These are phyloP conservation scores for Herpotrichia juniperi DNA, from an alignment of 2,329 filamentous ascomycete species.

Conservation along the genomic window DNA sequence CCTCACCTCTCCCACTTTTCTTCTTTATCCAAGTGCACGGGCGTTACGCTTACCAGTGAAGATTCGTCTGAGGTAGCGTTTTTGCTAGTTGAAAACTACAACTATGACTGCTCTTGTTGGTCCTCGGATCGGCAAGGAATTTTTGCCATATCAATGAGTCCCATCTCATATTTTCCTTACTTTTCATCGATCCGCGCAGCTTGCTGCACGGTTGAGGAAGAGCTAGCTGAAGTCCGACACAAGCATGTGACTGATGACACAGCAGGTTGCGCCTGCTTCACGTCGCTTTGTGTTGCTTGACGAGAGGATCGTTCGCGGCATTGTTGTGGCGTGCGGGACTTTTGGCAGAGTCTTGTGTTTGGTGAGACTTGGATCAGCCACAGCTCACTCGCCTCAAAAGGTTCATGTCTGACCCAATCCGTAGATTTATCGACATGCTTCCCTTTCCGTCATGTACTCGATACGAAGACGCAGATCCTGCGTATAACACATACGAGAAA, in stretches of 20 bases:
- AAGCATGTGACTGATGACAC: too few species aligned
- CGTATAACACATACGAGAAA: too few species aligned
- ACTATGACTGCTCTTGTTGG: slow-evolving; percentile 73
- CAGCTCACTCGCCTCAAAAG: too few species aligned
- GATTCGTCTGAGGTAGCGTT: slow-evolving; percentile 82
- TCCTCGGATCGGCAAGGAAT: slow-evolving; percentile 73
- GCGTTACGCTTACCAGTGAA: slow-evolving; percentile 82
- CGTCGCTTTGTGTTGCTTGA: background rate
- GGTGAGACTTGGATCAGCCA: too few species aligned
- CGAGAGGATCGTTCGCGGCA: too few species aligned
- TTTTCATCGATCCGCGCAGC: slow-evolving; percentile 15
- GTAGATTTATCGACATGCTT: too few species aligned
- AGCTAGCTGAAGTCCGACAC: background rate
- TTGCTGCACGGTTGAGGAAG: slow-evolving; percentile 17
- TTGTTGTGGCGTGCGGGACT: too few species aligned
- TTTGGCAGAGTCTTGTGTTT: too few species aligned
- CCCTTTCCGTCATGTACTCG: too few species aligned
- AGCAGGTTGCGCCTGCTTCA: background rate
- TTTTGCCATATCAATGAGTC: slow-evolving; percentile 60
- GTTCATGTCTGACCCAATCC: too few species aligned
- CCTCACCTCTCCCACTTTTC: background rate
- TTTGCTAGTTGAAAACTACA: slow-evolving; percentile 88
- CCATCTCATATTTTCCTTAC: slow-evolving; percentile 41
- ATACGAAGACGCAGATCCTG: too few species aligned
- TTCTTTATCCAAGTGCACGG: slow-evolving; percentile 61